phyloP scores from a whole-genome alignment of 2,329 filamentous ascomycete genomes.

The Exophiala viscosa region DNA sequence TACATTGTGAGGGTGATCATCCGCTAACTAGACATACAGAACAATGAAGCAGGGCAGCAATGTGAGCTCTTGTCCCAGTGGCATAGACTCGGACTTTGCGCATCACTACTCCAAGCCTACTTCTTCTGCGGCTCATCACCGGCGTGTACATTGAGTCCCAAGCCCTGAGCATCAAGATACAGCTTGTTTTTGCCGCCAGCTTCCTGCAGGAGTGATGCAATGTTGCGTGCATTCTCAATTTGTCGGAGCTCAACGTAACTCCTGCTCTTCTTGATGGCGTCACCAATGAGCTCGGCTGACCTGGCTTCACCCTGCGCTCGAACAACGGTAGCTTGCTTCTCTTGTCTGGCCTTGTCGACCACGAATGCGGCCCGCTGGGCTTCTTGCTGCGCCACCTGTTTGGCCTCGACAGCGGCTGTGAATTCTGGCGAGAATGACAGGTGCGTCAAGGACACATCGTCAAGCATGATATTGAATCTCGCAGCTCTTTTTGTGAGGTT shows the following conservation, averaged over 20 bases:
- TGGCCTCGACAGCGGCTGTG: conserved; percentile 65
- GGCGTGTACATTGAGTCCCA: conserved; percentile 77
- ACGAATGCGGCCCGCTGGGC: conserved; percentile 95
- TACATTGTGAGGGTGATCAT: conserved; percentile 21
- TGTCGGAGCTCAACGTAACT: conserved; percentile 95
- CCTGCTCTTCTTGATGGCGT: conserved; percentile 99
- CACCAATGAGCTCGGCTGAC: conserved; percentile 94
- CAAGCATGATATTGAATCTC: conserved; percentile 93
- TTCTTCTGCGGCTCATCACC: conserved; percentile 21
- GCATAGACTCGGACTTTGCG: background rate
- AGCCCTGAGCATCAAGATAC: conserved; percentile 83
- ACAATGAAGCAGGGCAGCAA: background rate
- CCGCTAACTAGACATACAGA: conserved; percentile 19
- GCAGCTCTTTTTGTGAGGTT: conserved; percentile 88
- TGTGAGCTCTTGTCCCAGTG: conserved; percentile 1
- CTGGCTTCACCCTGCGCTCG: conserved; percentile 98
- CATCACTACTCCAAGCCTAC: background rate
- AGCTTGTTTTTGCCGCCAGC: conserved; percentile 85
- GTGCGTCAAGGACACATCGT: conserved; percentile 92
- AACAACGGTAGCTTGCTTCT: conserved; percentile 99
- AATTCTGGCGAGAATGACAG: conserved; percentile 67
- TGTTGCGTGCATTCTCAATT: conserved; percentile 90
- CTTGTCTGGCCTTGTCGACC: conserved; percentile 97
- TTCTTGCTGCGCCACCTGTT: conserved; percentile 77
- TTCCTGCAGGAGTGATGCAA: conserved; percentile 85